Evolutionary conservation across 2,329 filamentous ascomycete species (phyloP).

Genomic region (Rosellinia necatrix): DNA sequence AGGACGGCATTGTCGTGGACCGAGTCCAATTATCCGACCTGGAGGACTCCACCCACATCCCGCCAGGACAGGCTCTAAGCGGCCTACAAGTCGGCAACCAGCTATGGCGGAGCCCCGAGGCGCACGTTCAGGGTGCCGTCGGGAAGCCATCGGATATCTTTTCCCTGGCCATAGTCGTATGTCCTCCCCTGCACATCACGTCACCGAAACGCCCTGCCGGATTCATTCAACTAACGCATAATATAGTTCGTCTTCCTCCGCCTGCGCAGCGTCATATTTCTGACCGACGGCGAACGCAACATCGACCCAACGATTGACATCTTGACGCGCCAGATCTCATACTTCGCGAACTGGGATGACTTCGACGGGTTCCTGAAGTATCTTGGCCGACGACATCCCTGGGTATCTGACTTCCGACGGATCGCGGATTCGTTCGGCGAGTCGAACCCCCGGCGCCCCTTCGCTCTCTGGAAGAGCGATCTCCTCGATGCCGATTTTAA

Average conservation of each 20-base stretch:
- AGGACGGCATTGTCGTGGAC: slow-evolving; percentile 40
- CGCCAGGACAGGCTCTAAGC: slow-evolving; percentile 42
- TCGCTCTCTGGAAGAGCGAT: slow-evolving; percentile 46
- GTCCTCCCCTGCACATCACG: slow-evolving; percentile 22
- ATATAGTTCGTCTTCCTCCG: slow-evolving; percentile 51
- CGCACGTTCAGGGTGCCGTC: slow-evolving; percentile 46
- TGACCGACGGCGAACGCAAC: slow-evolving; percentile 42
- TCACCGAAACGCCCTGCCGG: too few species aligned
- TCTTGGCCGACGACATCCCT: slow-evolving; percentile 47
- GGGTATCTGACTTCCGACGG: slow-evolving; percentile 44
- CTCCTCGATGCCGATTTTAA: slow-evolving; percentile 46
- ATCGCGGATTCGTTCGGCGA: slow-evolving; percentile 46
- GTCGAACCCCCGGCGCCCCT: slow-evolving; percentile 49
- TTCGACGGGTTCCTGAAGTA: slow-evolving; percentile 48
- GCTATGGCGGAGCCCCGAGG: slow-evolving; percentile 52
- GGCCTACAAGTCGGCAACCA: slow-evolving; percentile 48
- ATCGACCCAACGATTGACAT: slow-evolving; percentile 47
- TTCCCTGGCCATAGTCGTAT: slow-evolving; percentile 49
- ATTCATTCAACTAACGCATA: slow-evolving; percentile 26
- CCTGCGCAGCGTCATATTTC: slow-evolving; percentile 47
- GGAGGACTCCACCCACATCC: slow-evolving; percentile 47
- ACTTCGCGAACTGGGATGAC: slow-evolving; percentile 50
- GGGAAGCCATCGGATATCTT: slow-evolving; percentile 49
- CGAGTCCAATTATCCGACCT: slow-evolving; percentile 48
- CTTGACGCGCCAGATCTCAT: slow-evolving; percentile 52